phyloP scores from a whole-genome alignment of 306 rosid species.

The Glycyrrhiza uralensis region DNA sequence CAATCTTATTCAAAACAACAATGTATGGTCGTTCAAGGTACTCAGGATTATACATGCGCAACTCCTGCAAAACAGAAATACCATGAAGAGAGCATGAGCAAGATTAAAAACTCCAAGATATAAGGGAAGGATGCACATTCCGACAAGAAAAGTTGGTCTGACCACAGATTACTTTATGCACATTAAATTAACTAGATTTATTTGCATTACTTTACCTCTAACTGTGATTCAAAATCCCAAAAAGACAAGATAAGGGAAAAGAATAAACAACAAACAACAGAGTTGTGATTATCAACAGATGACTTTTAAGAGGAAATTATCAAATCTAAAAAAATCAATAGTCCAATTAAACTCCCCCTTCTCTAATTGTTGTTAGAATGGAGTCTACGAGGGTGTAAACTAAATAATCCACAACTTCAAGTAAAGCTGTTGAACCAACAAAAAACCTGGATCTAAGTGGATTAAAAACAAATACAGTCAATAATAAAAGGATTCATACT shows the following conservation, averaged over 20 bases:
- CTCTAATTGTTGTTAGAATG: not conserved
- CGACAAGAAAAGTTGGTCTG: constrained; percentile 16
- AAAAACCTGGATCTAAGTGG: not conserved
- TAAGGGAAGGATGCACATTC: not conserved
- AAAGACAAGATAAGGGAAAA: not conserved
- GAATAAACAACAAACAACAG: not conserved
- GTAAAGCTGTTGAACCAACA: constrained; percentile 12
- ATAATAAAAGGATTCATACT: constrained; percentile 42
- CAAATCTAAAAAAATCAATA: not conserved
- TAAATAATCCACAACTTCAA: not conserved
- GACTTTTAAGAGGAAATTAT: not conserved
- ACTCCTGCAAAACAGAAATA: constrained; percentile 62
- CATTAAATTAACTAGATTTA: not conserved
- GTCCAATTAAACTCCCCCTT: constrained; percentile 1
- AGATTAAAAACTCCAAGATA: not conserved
- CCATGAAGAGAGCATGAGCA: constrained; percentile 8
- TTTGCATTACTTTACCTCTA: not conserved
- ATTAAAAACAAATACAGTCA: not conserved
- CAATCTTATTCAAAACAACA: constrained; percentile 93
- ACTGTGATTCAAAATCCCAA: not conserved
- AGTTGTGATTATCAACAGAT: not conserved
- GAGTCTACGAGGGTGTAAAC: not conserved
- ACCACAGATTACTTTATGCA: constrained; percentile 4
- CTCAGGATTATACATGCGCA: constrained; percentile 94
- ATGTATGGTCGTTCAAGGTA: constrained; percentile 88